These are phyloP conservation scores for Termitomyces sp. DNA, from an alignment of 768 basidiomycete genomes.

Conservation along the genomic window DNA sequence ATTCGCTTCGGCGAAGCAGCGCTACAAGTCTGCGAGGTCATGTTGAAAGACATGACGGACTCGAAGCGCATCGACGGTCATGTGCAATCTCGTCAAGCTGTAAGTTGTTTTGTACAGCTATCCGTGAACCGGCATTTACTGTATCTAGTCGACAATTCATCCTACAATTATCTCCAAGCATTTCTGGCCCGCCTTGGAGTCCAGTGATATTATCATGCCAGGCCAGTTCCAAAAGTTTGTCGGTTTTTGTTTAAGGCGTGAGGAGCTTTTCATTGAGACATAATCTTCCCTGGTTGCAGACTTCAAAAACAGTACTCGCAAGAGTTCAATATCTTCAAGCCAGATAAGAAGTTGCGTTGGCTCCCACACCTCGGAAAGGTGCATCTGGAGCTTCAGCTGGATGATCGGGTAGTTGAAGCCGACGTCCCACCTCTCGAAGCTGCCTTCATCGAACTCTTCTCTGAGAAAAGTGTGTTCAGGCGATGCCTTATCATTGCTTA, in stretches of 20 bases:
- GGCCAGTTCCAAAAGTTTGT: constrained; percentile 78
- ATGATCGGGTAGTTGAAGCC: constrained; percentile 69
- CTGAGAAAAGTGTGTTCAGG: constrained; percentile 47
- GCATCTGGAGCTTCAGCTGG: constrained; percentile 71
- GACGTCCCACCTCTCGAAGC: constrained; percentile 89
- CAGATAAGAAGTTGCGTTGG: constrained; percentile 89
- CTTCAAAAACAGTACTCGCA: constrained; percentile 71
- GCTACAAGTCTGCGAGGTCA: constrained; percentile 94
- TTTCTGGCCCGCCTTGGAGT: constrained; percentile 89
- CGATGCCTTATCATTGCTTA: neutral
- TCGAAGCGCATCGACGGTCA: constrained; percentile 87
- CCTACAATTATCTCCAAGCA: constrained; percentile 89
- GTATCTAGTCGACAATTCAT: constrained; percentile 61
- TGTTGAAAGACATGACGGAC: constrained; percentile 96
- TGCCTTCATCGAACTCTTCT: constrained; percentile 84
- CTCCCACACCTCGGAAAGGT: constrained; percentile 86
- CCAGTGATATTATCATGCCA: constrained; percentile 71
- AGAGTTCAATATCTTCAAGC: constrained; percentile 80
- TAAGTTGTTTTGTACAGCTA: constrained; percentile 26
- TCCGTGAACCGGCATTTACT: neutral
- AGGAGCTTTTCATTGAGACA: neutral
- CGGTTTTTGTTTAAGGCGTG: neutral
- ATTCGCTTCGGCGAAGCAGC: constrained; percentile 92
- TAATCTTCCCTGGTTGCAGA: constrained; percentile 29
- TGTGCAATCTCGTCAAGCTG: constrained; percentile 68